Percentiles rank a stretch among this genome's conserved stretches.
These are phyloP conservation scores for Cornus controversa DNA, from an alignment of 148 eudicot species.

Conservation along the genomic window DNA sequence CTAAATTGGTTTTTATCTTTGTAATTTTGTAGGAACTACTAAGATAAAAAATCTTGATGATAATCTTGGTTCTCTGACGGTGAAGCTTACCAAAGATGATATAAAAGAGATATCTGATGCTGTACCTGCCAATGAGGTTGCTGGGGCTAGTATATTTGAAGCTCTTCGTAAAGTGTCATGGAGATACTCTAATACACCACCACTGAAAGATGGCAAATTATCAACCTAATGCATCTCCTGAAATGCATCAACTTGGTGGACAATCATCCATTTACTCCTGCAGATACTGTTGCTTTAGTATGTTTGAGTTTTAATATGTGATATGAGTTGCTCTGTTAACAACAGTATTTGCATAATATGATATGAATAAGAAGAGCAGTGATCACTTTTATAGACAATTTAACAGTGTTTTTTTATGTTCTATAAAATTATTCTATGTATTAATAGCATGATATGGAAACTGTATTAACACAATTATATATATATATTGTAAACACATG, in stretches of 20 bases:
- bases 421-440: too few relatives aligned
- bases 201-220: slow-evolving; percentile 7
- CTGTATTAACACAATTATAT: too few relatives aligned
- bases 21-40: slow-evolving; percentile 31
- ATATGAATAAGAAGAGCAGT: neutral
- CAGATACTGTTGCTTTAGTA: too few relatives aligned
- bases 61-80: slow-evolving; percentile 30
- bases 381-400: too few relatives aligned
- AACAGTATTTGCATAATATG: too few relatives aligned
- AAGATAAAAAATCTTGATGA: slow-evolving; percentile 39
- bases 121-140: slow-evolving; percentile 33
- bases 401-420: too few relatives aligned
- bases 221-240: neutral
- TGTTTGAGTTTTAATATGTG: too few relatives aligned
- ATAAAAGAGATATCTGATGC: slow-evolving; percentile 35
- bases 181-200: slow-evolving; percentile 39
- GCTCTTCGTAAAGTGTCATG: slow-evolving; percentile 20
- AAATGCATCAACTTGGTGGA: neutral
- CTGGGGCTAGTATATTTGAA: slow-evolving; percentile 31
- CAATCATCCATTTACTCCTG: too few relatives aligned
- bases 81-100: slow-evolving; percentile 31
- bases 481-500: too few relatives aligned
- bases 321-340: too few relatives aligned
- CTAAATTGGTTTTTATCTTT: neutral
- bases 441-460: too few relatives aligned